These are phyloP conservation scores for Gastrolobium bilobum DNA, from an alignment of 306 rosid genomes.

Conservation along the genomic window DNA sequence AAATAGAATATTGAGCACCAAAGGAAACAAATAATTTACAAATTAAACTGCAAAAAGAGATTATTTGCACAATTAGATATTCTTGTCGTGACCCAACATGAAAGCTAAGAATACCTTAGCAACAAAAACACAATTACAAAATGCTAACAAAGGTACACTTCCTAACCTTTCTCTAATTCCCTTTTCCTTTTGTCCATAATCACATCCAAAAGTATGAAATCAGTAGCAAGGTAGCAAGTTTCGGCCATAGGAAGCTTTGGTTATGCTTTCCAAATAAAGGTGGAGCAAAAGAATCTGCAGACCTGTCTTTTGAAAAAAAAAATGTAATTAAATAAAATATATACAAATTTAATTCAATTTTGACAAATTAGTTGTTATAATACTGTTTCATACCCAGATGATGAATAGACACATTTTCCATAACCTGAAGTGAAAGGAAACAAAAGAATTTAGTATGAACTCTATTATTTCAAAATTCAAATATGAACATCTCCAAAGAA, in stretches of 20 bases:
- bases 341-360: conserved; percentile 22
- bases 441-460: conserved; percentile 28
- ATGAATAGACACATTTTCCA: conserved; percentile 70
- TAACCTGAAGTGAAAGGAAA: conserved; percentile 65
- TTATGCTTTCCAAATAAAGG: conserved; percentile 46
- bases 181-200: conserved; percentile 40
- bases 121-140: conserved; percentile 53
- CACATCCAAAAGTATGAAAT: conserved; percentile 65
- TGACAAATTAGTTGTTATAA: conserved; percentile 10
- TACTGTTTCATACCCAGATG: conserved; percentile 68
- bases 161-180: conserved; percentile 42
- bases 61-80: conserved; percentile 60
- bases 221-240: conserved; percentile 53
- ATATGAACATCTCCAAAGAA: neutral
- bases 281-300: conserved; percentile 62
- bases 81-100: conserved; percentile 71
- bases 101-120: conserved; percentile 77
- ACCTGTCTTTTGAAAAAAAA: conserved; percentile 54
- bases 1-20: conserved; percentile 15
- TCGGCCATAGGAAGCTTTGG: conserved; percentile 53
- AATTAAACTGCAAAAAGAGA: conserved; percentile 41
- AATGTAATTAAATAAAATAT: neutral
- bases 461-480: neutral
- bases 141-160: conserved; percentile 49
- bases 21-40: conserved; percentile 31